Evolutionary conservation across 345 rosid genomes (phyloP).

Genomic region (Euphorbia pulcherrima): DNA sequence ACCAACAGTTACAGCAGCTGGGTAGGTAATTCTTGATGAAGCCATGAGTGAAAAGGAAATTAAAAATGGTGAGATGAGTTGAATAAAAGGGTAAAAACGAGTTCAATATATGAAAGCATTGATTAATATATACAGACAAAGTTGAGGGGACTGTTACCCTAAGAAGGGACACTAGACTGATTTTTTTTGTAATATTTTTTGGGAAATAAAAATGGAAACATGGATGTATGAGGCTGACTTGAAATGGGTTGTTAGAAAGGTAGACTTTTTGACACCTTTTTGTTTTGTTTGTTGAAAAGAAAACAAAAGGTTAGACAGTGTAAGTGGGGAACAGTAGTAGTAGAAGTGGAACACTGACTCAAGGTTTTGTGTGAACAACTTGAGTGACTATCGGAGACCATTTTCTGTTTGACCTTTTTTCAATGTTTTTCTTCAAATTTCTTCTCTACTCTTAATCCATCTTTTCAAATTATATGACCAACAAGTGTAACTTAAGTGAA

Average conservation of each 20-base stretch:
- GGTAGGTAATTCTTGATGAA: constrained; percentile 20
- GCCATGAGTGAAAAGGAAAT: constrained; percentile 12
- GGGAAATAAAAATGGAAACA: no score
- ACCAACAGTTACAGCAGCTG: constrained; percentile 21
- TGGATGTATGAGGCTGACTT: neutral
- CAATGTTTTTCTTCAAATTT: no score
- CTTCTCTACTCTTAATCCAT: no score
- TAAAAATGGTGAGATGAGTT: neutral
- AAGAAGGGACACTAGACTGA: constrained; percentile 36
- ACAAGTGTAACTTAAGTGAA: no score
- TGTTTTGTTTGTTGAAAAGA: constrained; percentile 7
- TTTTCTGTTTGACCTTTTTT: neutral
- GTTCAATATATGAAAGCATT: neutral
- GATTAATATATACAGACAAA: neutral
- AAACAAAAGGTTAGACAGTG: neutral
- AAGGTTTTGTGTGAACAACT: constrained; percentile 10
- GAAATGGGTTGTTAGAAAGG: neutral
- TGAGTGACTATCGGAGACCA: constrained; percentile 13
- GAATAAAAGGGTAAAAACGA: neutral
- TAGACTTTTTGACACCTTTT: constrained; percentile 2
- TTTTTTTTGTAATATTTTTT: no score
- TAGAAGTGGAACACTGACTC: constrained; percentile 20
- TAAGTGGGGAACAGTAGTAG: constrained; percentile 30
- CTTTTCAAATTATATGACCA: no score
- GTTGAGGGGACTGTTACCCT: constrained; percentile 18